A percentile compares a stretch with the other conserved stretches of the same genome.
Evolutionary conservation across 1,284 basidiomycete species (phyloP).

Genomic region (Melampsora americana): DNA sequence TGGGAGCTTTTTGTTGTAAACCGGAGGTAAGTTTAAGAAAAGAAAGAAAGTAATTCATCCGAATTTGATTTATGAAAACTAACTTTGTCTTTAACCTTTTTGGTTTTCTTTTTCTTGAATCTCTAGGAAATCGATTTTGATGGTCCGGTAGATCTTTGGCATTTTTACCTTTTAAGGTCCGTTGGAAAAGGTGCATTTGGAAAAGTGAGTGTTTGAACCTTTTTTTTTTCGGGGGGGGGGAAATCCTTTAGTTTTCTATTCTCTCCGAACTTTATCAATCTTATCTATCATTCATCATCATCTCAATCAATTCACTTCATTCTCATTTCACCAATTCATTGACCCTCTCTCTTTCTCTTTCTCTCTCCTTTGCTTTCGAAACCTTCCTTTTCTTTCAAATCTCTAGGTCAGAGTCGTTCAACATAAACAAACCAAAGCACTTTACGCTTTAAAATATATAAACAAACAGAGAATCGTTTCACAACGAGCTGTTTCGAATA

Average conservation of each 20-base stretch:
- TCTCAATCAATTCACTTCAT: no score
- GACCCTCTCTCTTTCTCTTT: no score
- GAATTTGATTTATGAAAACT: no score
- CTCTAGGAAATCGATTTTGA: constrained; percentile 92
- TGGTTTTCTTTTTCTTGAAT: constrained; percentile 29
- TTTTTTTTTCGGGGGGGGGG: no score
- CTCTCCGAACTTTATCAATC: no score
- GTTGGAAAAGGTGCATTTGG: constrained; percentile 98
- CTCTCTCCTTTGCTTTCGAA: no score
- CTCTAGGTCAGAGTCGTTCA: constrained; percentile 40
- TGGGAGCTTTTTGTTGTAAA: constrained; percentile 60
- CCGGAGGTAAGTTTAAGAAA: constrained; percentile 58
- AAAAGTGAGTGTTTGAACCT: constrained; percentile 64
- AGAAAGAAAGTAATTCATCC: no score
- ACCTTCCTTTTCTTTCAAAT: no score
- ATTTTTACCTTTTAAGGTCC: constrained; percentile 86
- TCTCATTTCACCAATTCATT: no score
- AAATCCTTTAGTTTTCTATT: no score
- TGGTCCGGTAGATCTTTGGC: constrained; percentile 92
- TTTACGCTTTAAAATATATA: constrained; percentile 98
- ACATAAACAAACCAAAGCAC: constrained; percentile 89
- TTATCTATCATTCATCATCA: no score
- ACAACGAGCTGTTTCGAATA: constrained; percentile 95
- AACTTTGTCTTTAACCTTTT: no score
- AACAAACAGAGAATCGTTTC: constrained; percentile 80